Percentiles rank a stretch among this genome's conserved stretches.
phyloP scores from a whole-genome alignment of 1,139 yeast species.

The Debaryomyces singareniensis region DNA sequence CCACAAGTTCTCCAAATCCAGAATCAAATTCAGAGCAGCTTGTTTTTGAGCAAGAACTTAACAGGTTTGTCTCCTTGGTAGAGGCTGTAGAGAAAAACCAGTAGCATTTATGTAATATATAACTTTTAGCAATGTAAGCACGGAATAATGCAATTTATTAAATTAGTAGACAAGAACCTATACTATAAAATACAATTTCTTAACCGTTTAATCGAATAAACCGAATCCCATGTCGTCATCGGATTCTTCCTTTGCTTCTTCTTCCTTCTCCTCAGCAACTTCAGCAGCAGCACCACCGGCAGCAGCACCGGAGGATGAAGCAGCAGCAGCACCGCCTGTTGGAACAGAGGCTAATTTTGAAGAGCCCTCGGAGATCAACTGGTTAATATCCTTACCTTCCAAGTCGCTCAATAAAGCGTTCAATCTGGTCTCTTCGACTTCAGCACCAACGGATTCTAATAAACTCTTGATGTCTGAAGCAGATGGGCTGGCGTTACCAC shows the following conservation, averaged over 20 bases:
- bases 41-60: too few species aligned
- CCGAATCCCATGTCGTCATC: conserved; percentile 89
- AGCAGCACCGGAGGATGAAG: conserved; percentile 43
- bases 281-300: conserved; percentile 35
- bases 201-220: conserved; percentile 62
- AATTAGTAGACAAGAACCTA: background rate
- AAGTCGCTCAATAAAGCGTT: conserved; percentile 59
- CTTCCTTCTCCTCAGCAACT: conserved; percentile 33
- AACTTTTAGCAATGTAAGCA: too few species aligned
- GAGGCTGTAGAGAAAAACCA: too few species aligned
- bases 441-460: conserved; percentile 72
- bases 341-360: conserved; percentile 79
- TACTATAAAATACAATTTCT: background rate
- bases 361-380: conserved; percentile 75
- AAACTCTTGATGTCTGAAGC: conserved; percentile 67
- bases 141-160: background rate
- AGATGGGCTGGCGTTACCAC: conserved; percentile 77
- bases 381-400: conserved; percentile 72
- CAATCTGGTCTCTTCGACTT: conserved; percentile 71
- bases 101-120: too few species aligned
- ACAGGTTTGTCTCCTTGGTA: too few species aligned
- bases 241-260: conserved; percentile 31
- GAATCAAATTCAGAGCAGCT: too few species aligned
- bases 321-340: conserved; percentile 76
- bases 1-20: too few species aligned